A percentile compares a stretch with the other conserved stretches of the same genome.
Conservation (phyloP, 2,329 filamentous ascomycete genomes). For the Westerdykella aurantiaca region DNA sequence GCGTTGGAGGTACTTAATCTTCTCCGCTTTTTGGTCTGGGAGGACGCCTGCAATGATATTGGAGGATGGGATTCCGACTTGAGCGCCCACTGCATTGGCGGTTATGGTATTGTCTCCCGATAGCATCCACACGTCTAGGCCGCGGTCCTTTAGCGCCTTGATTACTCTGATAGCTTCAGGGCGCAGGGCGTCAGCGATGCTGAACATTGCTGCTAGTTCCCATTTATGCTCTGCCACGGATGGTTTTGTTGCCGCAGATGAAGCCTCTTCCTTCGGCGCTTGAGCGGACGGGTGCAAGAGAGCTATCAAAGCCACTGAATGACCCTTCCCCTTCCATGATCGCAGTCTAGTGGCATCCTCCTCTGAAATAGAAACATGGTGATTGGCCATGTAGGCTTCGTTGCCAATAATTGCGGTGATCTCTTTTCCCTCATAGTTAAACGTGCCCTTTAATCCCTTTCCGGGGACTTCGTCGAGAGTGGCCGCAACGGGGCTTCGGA, state of each 20-base stretch:
- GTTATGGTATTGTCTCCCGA: constrained; percentile 88
- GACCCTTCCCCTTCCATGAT: constrained; percentile 39
- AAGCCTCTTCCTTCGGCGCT: not conserved
- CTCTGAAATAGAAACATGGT: constrained; percentile 26
- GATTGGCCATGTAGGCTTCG: constrained; percentile 57
- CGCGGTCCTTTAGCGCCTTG: constrained; percentile 55
- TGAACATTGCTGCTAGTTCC: constrained; percentile 59
- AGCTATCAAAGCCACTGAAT: constrained; percentile 40
- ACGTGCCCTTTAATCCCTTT: constrained; percentile 60
- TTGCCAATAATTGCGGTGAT: constrained; percentile 61
- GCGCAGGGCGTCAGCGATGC: constrained; percentile 76
- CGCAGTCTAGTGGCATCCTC: constrained; percentile 20
- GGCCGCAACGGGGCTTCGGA: constrained; percentile 16
- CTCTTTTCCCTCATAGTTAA: constrained; percentile 17
- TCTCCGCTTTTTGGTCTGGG: constrained; percentile 72
- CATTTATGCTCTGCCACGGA: constrained; percentile 31
- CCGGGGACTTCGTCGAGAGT: constrained; percentile 63
- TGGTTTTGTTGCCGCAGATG: not conserved
- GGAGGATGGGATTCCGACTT: constrained; percentile 64
- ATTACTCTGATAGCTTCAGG: constrained; percentile 64
- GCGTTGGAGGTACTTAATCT: constrained; percentile 51
- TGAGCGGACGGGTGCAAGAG: constrained; percentile 6
- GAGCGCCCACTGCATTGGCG: constrained; percentile 68
- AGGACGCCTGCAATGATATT: constrained; percentile 86
- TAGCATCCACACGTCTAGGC: constrained; percentile 82